A percentile compares a stretch with the other conserved stretches of the same genome.
Conservation (phyloP, 2,329 filamentous ascomycete genomes). For the Zymoseptoria pseudotritici region DNA sequence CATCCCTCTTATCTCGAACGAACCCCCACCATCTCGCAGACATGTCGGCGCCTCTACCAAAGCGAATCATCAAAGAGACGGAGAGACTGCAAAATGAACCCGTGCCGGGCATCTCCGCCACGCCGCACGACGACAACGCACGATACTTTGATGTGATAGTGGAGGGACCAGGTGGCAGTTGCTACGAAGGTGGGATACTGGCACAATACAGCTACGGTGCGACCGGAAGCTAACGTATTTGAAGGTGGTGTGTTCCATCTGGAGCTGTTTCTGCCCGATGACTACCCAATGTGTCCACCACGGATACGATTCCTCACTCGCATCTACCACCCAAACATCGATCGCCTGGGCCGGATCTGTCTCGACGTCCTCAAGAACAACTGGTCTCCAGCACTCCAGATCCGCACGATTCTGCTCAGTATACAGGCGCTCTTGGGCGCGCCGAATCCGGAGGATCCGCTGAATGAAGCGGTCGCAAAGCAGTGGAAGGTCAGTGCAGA, state of each 20-base stretch:
- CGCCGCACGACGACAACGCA: conserved; percentile 94
- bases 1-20: not conserved
- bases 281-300: conserved; percentile 98
- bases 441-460: conserved; percentile 95
- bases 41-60: conserved; percentile 65
- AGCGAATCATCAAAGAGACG: conserved; percentile 97
- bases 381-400: conserved; percentile 97
- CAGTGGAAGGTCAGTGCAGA: not conserved
- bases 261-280: conserved; percentile 93
- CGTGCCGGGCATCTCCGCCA: conserved; percentile 89
- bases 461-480: conserved; percentile 84
- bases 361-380: conserved; percentile 97
- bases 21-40: not conserved
- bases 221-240: not conserved
- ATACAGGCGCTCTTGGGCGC: conserved; percentile 95
- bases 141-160: conserved; percentile 98
- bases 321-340: conserved; percentile 99
- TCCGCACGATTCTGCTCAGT: conserved; percentile 94
- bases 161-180: conserved; percentile 82
- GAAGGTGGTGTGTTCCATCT: conserved; percentile 81
- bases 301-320: conserved; percentile 98
- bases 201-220: not conserved
- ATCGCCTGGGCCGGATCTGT: conserved; percentile 94
- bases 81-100: conserved; percentile 94
- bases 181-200: conserved; percentile 70